A percentile compares a stretch with the other conserved stretches of the same genome.
Evolutionary conservation across 2,329 filamentous ascomycete genomes (phyloP).

Genomic region (Pyrenochaeta sp.): DNA sequence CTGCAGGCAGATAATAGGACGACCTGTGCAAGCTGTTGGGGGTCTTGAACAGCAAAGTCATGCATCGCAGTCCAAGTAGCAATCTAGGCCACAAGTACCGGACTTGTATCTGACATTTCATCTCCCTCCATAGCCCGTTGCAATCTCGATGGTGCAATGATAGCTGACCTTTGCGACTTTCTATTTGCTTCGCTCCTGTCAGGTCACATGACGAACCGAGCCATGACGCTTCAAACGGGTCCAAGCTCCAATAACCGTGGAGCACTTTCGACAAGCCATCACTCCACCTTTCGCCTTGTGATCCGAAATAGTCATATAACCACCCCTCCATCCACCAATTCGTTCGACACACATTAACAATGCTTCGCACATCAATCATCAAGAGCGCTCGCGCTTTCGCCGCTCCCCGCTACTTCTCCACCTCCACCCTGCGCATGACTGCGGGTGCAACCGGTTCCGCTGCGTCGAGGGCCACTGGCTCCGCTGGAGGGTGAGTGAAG

Average conservation of each 20-base stretch:
- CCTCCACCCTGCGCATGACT: slow-evolving; percentile 53
- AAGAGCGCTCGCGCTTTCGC: slow-evolving; percentile 51
- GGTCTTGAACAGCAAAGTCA: not conserved
- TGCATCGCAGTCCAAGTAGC: not conserved
- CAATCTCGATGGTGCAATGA: slow-evolving; percentile 2
- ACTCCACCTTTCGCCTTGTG: slow-evolving; percentile 33
- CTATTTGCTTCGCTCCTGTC: not conserved
- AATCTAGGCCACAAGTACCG: not conserved
- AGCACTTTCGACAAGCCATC: slow-evolving; percentile 21
- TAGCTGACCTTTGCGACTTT: not conserved
- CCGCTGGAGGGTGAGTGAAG: slow-evolving; percentile 44
- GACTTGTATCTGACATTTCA: not conserved
- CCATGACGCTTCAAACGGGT: slow-evolving; percentile 33
- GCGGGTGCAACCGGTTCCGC: slow-evolving; percentile 58
- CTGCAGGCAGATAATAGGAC: not conserved
- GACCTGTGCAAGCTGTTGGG: not conserved
- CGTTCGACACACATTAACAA: slow-evolving; percentile 28
- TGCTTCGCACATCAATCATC: slow-evolving; percentile 51
- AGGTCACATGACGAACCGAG: slow-evolving; percentile 17
- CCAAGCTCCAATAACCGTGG: slow-evolving; percentile 23
- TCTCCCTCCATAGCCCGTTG: not conserved
- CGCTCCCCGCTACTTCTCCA: slow-evolving; percentile 53
- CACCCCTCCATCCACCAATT: slow-evolving; percentile 14
- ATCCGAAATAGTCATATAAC: slow-evolving; percentile 26
- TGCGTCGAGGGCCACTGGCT: slow-evolving; percentile 51